phyloP scores from a whole-genome alignment of 116 monocot species.

The Phalaenopsis hybrid region DNA sequence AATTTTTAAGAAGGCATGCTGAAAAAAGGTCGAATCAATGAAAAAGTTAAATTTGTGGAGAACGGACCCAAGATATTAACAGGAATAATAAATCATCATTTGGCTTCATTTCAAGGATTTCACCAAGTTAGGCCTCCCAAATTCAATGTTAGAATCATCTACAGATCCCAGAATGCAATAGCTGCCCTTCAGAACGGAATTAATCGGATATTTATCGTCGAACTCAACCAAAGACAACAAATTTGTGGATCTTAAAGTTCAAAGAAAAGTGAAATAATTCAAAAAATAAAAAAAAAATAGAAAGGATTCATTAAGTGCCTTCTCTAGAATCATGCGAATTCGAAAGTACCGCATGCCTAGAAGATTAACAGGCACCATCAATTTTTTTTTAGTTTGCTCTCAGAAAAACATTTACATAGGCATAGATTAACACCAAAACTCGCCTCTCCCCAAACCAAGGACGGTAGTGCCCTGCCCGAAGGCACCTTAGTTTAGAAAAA shows the following conservation, averaged over 20 bases:
- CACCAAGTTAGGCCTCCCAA: slow-evolving; percentile 2
- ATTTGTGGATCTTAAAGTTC: background rate
- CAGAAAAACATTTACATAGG: background rate
- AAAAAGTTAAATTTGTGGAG: background rate
- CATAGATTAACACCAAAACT: background rate
- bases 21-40: background rate
- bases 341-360: background rate
- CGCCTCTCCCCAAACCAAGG: background rate
- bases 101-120: background rate
- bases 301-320: background rate
- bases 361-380: too few species aligned
- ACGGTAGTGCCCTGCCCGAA: background rate
- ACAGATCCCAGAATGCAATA: background rate
- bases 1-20: background rate
- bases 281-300: background rate
- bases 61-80: background rate
- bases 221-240: background rate
- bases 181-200: background rate
- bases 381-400: too few species aligned
- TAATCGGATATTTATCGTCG: background rate
- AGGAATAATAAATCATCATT: background rate
- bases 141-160: background rate
- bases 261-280: background rate
- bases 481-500: background rate
- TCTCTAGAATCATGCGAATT: background rate